Evolutionary conservation across 192 early-diverging fungal species (phyloP), one percentile per base, ranked within the genome.

Genomic region (Podila verticillata): DNA sequence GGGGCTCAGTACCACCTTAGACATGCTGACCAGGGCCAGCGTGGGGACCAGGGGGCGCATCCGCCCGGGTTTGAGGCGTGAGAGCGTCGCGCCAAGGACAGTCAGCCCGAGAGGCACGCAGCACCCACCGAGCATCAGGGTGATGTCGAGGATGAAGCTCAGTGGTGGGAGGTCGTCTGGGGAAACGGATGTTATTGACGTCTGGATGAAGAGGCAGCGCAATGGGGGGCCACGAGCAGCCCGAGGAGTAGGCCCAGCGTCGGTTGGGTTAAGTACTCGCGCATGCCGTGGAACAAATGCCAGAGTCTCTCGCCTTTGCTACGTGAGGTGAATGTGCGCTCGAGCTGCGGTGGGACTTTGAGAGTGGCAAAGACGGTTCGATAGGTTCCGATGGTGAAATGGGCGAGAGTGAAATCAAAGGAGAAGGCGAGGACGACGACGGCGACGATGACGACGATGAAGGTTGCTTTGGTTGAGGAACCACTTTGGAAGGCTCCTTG

Each of bases 71-170:
- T 79, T 79, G 7, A 79, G 68, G 4, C 75, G 47, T 5, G 75
- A 79, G 10, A 79, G 65, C n/a, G 75, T 72, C 12, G 75, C 75
- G 2, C 75, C 75, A 1, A 72, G 24, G 28, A 79, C 75, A 0
- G 75, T 79, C 30, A 79, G 44, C 0, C 75, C 75, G 9, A 79
- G 28, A 7, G 75, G 75, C 31, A 79, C 75, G n/a, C 75, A 79
- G 36, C 69, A 71, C 1, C 69, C 75, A 10, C 75, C 75, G 22
- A 79, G 65, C 75, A 72, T 63, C 10, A 79, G 54, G 0, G 75
- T 72, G 51, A 79, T 57, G 17, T 79, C 75, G 24, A 51, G 65
- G 49, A 79, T 79, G 47, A 79, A 71, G 35, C 75, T 72, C 20
- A 79, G 17, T 2, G 69, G 68, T 0, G 75, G 75, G 0, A 79